Conservation (phyloP, 1,284 basidiomycete species). For the Austropuccinia psidii region DNA sequence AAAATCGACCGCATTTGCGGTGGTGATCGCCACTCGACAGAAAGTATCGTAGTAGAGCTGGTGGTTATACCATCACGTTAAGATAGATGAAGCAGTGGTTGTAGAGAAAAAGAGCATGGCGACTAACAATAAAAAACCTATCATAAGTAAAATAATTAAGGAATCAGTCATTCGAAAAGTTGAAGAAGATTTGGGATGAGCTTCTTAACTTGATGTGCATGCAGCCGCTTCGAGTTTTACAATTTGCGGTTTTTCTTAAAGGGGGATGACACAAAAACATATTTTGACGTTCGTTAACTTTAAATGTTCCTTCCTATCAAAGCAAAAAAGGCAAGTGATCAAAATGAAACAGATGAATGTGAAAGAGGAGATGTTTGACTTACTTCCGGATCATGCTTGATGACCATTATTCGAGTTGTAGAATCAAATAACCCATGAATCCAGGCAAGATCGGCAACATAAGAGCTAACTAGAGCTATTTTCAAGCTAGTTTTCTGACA, state of each 20-base stretch:
- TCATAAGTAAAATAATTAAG: neutral
- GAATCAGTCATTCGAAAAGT: neutral
- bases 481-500: slow-evolving; percentile 20
- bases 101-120: neutral
- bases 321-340: neutral
- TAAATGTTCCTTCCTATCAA: slow-evolving; percentile 17
- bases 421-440: slow-evolving; percentile 26
- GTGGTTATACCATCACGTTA: neutral
- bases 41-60: slow-evolving; percentile 22
- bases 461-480: slow-evolving; percentile 22
- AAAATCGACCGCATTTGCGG: slow-evolving; percentile 26
- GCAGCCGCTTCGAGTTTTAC: neutral
- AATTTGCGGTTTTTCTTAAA: slow-evolving; percentile 4
- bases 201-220: slow-evolving; percentile 37
- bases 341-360: neutral
- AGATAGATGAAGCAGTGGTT: neutral
- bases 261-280: slow-evolving; percentile 32
- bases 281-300: slow-evolving; percentile 13
- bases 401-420: slow-evolving; percentile 19
- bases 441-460: slow-evolving; percentile 22
- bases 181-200: neutral
- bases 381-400: slow-evolving; percentile 28
- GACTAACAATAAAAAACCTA: slow-evolving; percentile 33
- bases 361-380: neutral
- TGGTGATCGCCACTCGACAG: slow-evolving; percentile 29